Evolutionary conservation across 345 rosid species (phyloP).

Genomic region (Ricinus communis): DNA sequence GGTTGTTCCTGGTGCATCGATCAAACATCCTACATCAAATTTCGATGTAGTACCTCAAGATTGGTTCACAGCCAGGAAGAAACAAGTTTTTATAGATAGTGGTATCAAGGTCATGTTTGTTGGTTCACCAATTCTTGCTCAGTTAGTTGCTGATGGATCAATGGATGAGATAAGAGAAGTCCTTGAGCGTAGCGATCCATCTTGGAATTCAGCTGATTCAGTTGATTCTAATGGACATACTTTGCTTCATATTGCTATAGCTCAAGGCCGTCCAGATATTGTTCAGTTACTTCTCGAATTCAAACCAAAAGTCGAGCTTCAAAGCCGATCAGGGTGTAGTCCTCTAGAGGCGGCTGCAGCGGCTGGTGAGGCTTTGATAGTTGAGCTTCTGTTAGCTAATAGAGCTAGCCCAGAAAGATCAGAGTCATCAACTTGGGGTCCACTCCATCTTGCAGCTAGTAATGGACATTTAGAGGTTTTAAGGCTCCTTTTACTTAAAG

Average conservation of each 20-base stretch:
- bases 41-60: constrained; percentile 51
- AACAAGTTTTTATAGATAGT: constrained; percentile 61
- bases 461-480: constrained; percentile 47
- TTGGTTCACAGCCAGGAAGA: constrained; percentile 61
- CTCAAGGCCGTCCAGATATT: constrained; percentile 47
- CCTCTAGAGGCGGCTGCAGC: constrained; percentile 55
- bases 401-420: constrained; percentile 48
- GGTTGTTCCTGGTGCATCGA: constrained; percentile 60
- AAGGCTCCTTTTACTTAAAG: constrained; percentile 54
- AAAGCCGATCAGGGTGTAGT: constrained; percentile 37
- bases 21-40: constrained; percentile 36
- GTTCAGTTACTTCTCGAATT: constrained; percentile 61
- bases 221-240: constrained; percentile 43
- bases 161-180: constrained; percentile 65
- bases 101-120: constrained; percentile 58
- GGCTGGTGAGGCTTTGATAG: constrained; percentile 50
- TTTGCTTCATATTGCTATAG: constrained; percentile 56
- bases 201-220: constrained; percentile 46
- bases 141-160: constrained; percentile 44
- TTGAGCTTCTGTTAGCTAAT: constrained; percentile 55
- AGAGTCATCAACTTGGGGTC: constrained; percentile 43
- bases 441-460: constrained; percentile 49
- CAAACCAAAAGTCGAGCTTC: constrained; percentile 43
- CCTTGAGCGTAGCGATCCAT: constrained; percentile 48
- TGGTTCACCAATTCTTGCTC: constrained; percentile 50